Conservation (phyloP, 176 grass and related monocot genomes). For the Oryza meridionalis region DNA sequence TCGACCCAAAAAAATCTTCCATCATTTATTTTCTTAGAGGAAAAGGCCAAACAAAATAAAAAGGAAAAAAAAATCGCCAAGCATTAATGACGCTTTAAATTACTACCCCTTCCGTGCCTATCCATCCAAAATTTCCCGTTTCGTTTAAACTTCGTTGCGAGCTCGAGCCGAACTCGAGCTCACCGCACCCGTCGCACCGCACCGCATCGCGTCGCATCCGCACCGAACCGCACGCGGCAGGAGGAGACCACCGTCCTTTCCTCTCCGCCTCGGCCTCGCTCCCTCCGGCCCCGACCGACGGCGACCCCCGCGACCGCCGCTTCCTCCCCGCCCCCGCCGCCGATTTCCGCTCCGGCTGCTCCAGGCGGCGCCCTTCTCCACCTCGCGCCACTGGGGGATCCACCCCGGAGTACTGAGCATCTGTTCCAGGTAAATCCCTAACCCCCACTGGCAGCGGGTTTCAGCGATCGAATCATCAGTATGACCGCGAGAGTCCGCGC, state of each 20-base stretch:
- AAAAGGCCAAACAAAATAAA: not conserved
- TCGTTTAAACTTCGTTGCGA: not conserved
- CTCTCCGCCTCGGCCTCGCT: not conserved
- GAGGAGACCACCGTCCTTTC: not conserved
- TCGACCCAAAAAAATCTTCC: not conserved
- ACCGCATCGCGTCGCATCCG: not conserved
- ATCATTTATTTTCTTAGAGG: too few species aligned
- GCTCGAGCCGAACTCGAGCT: not conserved
- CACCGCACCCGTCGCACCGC: not conserved
- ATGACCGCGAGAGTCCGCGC: not conserved
- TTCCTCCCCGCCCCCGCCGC: not conserved
- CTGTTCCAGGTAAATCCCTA: not conserved
- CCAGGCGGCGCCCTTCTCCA: not conserved
- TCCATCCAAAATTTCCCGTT: not conserved
- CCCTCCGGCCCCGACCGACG: constrained; percentile 18
- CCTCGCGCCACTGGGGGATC: not conserved
- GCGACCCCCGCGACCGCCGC: not conserved
- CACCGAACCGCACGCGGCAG: too few species aligned
- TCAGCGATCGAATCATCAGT: constrained; percentile 4
- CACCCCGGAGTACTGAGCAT: not conserved
- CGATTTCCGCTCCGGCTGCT: not conserved
- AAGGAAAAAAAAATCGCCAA: not conserved
- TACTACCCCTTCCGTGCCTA: too few species aligned
- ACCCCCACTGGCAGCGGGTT: not conserved
- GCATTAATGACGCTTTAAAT: not conserved